Percentiles rank a stretch among this genome's conserved stretches.
These are phyloP conservation scores for Coccomyxa sp. DNA, from an alignment of 139 green algal genomes.

Conservation along the genomic window DNA sequence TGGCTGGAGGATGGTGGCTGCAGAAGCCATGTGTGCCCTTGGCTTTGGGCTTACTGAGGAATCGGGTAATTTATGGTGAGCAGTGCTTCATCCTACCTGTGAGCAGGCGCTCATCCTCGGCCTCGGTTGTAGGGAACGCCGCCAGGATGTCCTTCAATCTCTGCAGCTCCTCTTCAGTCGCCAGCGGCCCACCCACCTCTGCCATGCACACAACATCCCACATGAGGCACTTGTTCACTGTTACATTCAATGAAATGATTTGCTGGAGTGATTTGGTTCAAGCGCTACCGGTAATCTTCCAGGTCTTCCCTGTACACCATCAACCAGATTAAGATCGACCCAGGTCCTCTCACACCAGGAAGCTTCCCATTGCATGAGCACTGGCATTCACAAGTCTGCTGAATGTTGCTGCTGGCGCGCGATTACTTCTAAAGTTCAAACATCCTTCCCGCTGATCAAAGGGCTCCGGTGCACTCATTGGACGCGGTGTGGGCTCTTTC, in stretches of 20 bases:
- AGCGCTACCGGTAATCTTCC: not conserved
- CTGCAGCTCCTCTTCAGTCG: not conserved
- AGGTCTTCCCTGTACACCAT: too few species aligned
- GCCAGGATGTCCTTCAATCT: conserved; percentile 1
- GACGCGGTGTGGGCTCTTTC: too few species aligned
- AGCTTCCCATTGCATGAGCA: too few species aligned
- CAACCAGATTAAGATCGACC: too few species aligned
- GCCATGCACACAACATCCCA: not conserved
- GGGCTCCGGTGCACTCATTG: too few species aligned
- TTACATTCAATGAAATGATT: too few species aligned
- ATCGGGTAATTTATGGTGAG: not conserved
- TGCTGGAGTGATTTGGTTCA: too few species aligned
- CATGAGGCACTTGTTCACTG: not conserved
- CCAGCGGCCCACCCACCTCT: not conserved
- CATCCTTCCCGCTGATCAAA: too few species aligned
- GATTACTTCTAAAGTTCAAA: too few species aligned
- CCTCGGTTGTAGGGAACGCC: conserved; percentile 3
- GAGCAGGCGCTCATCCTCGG: not conserved
- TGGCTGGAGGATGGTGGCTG: not conserved
- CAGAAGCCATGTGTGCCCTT: not conserved
- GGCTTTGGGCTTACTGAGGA: not conserved
- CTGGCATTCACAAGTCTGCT: too few species aligned
- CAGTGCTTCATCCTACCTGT: not conserved
- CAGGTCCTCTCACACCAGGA: too few species aligned
- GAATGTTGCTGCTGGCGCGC: too few species aligned